Percentiles rank a stretch among this genome's conserved stretches.
These are phyloP conservation scores for Talaromyces rugulosus DNA, from an alignment of 2,329 filamentous ascomycete genomes.

Conservation along the genomic window DNA sequence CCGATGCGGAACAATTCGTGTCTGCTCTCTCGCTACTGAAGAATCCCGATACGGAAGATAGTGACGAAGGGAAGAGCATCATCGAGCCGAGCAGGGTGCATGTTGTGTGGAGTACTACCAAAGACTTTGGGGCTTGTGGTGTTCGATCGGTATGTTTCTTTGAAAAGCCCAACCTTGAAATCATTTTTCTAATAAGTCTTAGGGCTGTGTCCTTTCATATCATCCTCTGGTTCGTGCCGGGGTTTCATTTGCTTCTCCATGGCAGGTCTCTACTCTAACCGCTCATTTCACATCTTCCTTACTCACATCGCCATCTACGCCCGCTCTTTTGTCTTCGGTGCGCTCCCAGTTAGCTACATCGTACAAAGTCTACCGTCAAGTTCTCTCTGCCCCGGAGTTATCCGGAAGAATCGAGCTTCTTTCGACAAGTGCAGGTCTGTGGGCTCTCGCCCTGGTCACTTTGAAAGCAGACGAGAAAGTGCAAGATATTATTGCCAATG, in stretches of 20 bases:
- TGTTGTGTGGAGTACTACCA: background rate
- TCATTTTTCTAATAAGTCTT: background rate
- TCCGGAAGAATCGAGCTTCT: background rate
- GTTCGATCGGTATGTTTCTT: background rate
- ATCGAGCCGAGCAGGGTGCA: constrained; percentile 1
- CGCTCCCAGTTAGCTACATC: background rate
- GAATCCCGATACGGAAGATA: background rate
- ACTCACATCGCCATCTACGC: background rate
- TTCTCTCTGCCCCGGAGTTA: background rate
- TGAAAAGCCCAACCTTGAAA: background rate
- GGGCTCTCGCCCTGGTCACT: background rate
- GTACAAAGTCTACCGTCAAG: background rate
- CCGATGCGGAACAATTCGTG: background rate
- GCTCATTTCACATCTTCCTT: background rate
- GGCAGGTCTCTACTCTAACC: background rate
- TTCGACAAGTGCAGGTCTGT: background rate
- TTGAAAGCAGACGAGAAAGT: background rate
- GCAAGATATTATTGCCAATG: background rate
- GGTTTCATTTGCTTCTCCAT: background rate
- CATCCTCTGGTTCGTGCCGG: background rate
- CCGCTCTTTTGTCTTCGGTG: background rate
- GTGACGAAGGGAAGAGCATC: background rate
- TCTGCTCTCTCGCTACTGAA: constrained; percentile 7
- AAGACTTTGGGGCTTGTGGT: background rate
- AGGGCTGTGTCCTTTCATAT: background rate